phyloP scores from a whole-genome alignment of 2,329 filamentous ascomycete genomes.

The Lachnellula suecica region DNA sequence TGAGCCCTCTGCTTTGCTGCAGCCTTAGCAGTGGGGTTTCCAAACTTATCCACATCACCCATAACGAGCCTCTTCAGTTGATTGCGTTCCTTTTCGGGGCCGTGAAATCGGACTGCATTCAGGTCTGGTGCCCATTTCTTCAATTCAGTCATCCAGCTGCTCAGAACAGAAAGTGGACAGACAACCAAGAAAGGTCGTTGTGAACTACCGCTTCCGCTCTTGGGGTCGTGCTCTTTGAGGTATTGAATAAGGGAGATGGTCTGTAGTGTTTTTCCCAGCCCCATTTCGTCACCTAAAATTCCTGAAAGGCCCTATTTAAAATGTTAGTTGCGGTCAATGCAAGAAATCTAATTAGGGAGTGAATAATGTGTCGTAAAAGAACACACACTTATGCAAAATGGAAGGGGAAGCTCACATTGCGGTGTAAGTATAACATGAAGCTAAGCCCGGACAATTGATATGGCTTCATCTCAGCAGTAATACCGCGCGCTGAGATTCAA shows the following conservation, averaged over 20 bases:
- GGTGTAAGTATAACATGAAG: conserved; percentile 46
- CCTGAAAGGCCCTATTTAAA: conserved; percentile 37
- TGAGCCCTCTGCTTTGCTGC: conserved; percentile 26
- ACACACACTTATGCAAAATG: no score
- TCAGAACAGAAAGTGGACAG: conserved; percentile 50
- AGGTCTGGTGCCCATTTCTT: conserved; percentile 47
- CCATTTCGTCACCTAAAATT: conserved; percentile 51
- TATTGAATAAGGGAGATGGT: conserved; percentile 49
- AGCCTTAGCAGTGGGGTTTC: conserved; percentile 35
- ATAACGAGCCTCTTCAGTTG: conserved; percentile 45
- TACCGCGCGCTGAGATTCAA: conserved; percentile 30
- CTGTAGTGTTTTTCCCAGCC: conserved; percentile 49
- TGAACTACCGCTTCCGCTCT: conserved; percentile 36
- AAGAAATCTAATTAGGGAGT: no score
- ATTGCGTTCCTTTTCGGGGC: conserved; percentile 40
- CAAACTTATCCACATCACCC: conserved; percentile 44
- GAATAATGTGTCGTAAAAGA: no score
- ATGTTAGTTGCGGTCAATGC: no score
- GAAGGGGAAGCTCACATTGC: conserved; percentile 31
- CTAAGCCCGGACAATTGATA: conserved; percentile 51
- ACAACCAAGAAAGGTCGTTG: conserved; percentile 45
- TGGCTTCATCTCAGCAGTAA: conserved; percentile 50
- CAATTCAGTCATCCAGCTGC: conserved; percentile 47
- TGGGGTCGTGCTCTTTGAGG: conserved; percentile 39
- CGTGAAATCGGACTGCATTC: conserved; percentile 48